Evolutionary conservation across 208 protist genomes (phyloP), one percentile per base, ranked within the genome.

Genomic region (Trypanosoma mega): DNA sequence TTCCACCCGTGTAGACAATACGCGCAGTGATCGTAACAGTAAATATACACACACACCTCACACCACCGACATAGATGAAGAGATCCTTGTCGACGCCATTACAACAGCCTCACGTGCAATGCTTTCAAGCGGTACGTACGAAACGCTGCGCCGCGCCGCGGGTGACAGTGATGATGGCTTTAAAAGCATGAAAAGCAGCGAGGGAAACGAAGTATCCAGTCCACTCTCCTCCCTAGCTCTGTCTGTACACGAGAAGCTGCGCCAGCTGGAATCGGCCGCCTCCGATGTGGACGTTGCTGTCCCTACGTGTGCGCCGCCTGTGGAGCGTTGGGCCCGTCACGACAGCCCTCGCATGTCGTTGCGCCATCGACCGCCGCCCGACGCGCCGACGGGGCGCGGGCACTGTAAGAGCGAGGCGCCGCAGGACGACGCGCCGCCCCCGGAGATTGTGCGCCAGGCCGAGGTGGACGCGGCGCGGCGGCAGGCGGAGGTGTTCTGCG

Each of bases 301-400:
- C 21, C 9, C 56, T 9, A 12, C 37, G 11, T 4, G 9, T 2
- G 12, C 8, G 34, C 14, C 52, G 52, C 52, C 20, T 9, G 34
- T 29, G 1, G 63, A 44, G 37, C 52, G 44, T 14, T 78, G 72
- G 72, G 45, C 29, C 18, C 66, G 47, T 20, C 61, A 51, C 26
- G 23, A 39, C 20, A 61, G 61, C 1, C 18, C 18, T 1, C 49
- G 39, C 37, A 78, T 78, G 72, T 45, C 47, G 1, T 44, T 78
- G 20, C 65, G 66, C n/a, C 61, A 45, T 18, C 72, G 72, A 14
- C 36, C 33, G 30, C 34, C 34, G 34, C 34, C 34, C 16, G 29
- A 24, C 20, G 36, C 14, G 2, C 23, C 29, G 51, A 5, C 33
- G 24, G 11, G 5, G 3, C 26, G 43, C 31, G 20, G 0, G 20